Conservation (phyloP, 2,329 filamentous ascomycete genomes). For the Metarhizium robertsii region DNA sequence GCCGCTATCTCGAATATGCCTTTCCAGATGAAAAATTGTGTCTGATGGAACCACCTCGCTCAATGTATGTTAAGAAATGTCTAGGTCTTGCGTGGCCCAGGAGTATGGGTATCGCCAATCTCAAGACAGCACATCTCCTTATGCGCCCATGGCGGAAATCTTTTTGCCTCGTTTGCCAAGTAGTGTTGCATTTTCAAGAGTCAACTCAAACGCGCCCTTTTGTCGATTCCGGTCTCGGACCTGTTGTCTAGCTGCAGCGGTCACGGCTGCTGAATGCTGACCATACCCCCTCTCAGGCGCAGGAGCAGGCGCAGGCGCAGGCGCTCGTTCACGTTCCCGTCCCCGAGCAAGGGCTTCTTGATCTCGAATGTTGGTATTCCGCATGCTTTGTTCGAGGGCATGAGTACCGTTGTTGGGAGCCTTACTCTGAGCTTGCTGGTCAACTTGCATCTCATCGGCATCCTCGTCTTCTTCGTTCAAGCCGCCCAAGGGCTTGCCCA, state of each 20-base stretch:
- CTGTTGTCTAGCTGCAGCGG: conserved; percentile 73
- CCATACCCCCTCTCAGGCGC: conserved; percentile 63
- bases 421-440: conserved; percentile 40
- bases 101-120: neutral
- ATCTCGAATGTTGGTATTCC: conserved; percentile 65
- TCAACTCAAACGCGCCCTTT: conserved; percentile 84
- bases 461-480: conserved; percentile 58
- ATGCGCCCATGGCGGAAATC: conserved; percentile 34
- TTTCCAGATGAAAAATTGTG: neutral
- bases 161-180: conserved; percentile 61
- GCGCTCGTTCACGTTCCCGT: conserved; percentile 21
- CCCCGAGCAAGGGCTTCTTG: conserved; percentile 23
- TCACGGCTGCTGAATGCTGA: conserved; percentile 77
- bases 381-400: conserved; percentile 78
- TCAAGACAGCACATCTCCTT: conserved; percentile 5
- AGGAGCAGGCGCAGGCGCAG: conserved; percentile 3
- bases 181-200: conserved; percentile 80
- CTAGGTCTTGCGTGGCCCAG: neutral
- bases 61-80: neutral
- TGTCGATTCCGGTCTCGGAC: conserved; percentile 58
- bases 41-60: neutral
- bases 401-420: conserved; percentile 44
- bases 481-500: conserved; percentile 43
- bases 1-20: neutral
- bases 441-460: conserved; percentile 55